Base-by-base conservation (phyloP, 2,329 filamentous ascomycete genomes). In the Parafenestella ontariensis region DNA sequence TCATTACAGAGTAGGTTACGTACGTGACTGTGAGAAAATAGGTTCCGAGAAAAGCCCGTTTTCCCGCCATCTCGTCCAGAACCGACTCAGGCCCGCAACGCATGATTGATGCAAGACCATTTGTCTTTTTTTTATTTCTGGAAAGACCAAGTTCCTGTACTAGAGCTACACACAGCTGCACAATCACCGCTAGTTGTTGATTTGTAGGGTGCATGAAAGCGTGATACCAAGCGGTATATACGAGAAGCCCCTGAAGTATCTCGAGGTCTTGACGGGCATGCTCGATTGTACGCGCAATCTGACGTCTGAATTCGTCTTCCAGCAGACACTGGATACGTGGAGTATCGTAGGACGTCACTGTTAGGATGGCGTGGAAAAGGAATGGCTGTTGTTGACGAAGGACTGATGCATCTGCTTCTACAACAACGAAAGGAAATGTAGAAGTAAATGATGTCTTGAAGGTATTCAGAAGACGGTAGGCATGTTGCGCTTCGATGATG, bases 211-310 rank as follows among this genome's bases (percentile, higher is more conserved):
- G 36, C 24, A 68, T 69, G 26, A 67, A 68, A 45, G 71, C 69
- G 43, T 72, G 73, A 49, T 77, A 60, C 75, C 75, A 78, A 20
- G 71, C 73, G 15, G 73, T 52, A 46, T 70, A 71, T 0, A 79
- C 61, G 13, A 78, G 57, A 5, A 78, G 49, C 2, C 76, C 77
- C 57, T 79, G 74, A 15, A 79, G 64, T 11, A 77, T 61, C 33
- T 77, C 77, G n/a, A 79, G 68, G 26, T 63, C 73, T 21, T 74
- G 66, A 8, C 74, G 64, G 2, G 69, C 69, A 5, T 61, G 58
- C 13, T 71, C 45, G 10, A 79, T 61, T 41, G 76, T 67, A 9
- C 68, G 66, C 5, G 26, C 41, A 39, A 77, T 62, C 37, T 68
- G 61, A 4, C 66, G 49, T 34, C 65, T 62, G 39, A 74, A 50